phyloP scores from a whole-genome alignment of 2,329 filamentous ascomycete species.

The Didymella lethalis region DNA sequence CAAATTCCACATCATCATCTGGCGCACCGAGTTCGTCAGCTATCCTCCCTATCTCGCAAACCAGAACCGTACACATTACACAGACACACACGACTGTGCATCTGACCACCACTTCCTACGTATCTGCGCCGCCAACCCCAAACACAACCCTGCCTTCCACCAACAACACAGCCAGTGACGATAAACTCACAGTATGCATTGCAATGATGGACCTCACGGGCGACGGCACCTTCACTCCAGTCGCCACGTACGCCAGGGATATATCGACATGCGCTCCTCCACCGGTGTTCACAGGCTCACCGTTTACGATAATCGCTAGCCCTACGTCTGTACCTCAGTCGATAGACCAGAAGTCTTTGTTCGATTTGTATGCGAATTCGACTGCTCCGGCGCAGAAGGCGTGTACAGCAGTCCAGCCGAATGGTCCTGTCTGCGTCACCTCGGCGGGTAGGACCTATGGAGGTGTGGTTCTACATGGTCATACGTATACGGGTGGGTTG shows the following conservation, averaged over 20 bases:
- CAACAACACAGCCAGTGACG: background rate
- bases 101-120: background rate
- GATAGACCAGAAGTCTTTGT: background rate
- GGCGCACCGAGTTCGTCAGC: background rate
- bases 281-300: constrained; percentile 3
- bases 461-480: background rate
- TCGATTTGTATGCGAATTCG: background rate
- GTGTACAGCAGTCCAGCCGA: background rate
- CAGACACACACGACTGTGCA: background rate
- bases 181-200: background rate
- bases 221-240: constrained; percentile 1
- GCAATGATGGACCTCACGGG: background rate
- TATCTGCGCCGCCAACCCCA: background rate
- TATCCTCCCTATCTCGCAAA: background rate
- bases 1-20: background rate
- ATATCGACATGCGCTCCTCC: background rate
- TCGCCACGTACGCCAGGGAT: background rate
- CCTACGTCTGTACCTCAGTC: background rate
- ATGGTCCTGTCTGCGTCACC: background rate
- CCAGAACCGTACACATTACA: background rate
- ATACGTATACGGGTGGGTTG: background rate
- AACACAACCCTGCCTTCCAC: background rate
- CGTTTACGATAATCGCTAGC: background rate
- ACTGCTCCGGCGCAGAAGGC: background rate
- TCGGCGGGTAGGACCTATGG: background rate